Base-by-base conservation (phyloP, 225 moss, liverwort and hornwort species). In the Polytrichum formosum region DNA sequence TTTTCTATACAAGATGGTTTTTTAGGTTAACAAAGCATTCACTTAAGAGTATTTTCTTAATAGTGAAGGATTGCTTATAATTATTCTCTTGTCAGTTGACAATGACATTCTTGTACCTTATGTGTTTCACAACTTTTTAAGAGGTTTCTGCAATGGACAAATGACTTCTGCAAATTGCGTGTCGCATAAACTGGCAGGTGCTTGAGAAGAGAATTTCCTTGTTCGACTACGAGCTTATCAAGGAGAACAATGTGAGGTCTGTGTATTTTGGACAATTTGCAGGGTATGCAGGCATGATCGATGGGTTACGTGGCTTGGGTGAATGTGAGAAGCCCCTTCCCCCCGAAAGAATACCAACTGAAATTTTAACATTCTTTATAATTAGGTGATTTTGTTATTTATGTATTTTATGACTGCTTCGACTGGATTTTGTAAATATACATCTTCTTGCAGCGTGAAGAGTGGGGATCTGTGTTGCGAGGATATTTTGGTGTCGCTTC, bases 261-360 rank as follows among this genome's bases (percentile, higher is more conserved):
- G 97, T 97, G 31, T 95, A 92, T 55, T 98, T 98, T 77, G 94
- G 94, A 76, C 85, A 91, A 77, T 98, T 90, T 84, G 97, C 97
- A 70, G 97, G 97, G 66, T 86, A 89, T 63, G 90, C 97, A 37
- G 97, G 97, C 62, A 98, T 94, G 94, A 86, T 98, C 69, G 94
- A 98, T 78, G 88, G 88, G 27, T 82, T 94, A 23, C 92, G 92
- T 67, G 94, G 94, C 73, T 83, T 98, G 71, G 94, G 97, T 66
- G 92, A 98, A 84, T 80, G 93, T 93, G 86, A 89, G 91, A 71
- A 80, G 30, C 35, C 18, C 18, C 25, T 26, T 54, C 18, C 13
- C 22, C 6, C 53, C 19, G 6, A 67, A 56, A 22, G 8, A 46
- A 3, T 16, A 46, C 58, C 20, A 58, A 58, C n/a, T n/a, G 58